Base-by-base conservation (phyloP, 108 stramenopile genomes). In the Nitzschia sp. region DNA sequence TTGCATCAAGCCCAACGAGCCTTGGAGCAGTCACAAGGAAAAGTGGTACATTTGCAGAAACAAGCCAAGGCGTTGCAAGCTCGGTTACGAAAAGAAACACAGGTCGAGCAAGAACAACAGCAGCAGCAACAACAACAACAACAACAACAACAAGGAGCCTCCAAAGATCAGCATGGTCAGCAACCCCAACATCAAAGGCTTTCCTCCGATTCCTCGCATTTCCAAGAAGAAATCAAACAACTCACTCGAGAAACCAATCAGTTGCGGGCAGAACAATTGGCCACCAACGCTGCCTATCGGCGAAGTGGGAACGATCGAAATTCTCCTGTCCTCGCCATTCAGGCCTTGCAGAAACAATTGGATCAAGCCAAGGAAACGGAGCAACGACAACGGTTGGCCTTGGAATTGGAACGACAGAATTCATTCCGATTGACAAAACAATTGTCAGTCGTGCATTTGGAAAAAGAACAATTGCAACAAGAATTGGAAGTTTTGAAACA, bases 41-140 rank as follows among this genome's bases (percentile, higher is more conserved):
- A 55, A 55, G 21, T 55, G 15, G 54, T 55, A 12, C 12, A 15
- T 20, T 55, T 55, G 22, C 54, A 55, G 8, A 55, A 20, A 3
- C 54, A 55, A 55, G 54, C 25, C 25, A 21, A 55, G 25, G 54
- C 54, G 22, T 55, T 55, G 21, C 54, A 55, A 55, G 54, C 54
- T 1, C 24, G 12, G 12, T 55, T 55, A 20, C 17, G 21, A 26
- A 12, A 22, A 55, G 12, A 21, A 26, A 21, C 29, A 34, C 29
- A 34, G 5, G 29, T 5, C 3, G 29, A 55, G 6, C 54, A 55
- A 55, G 12, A 55, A 55, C 54, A 55, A 55, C 24, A 55, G 3
- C 14, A 17, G 46, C 14, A 48, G 6, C 46, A 48, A 48, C 17
- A 17, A 15, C 14, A 17, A 6, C 14, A 48, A 48, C 46, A 48